Conservation (phyloP, 1,284 basidiomycete species). For the Cutaneotrichosporon arboriforme region DNA sequence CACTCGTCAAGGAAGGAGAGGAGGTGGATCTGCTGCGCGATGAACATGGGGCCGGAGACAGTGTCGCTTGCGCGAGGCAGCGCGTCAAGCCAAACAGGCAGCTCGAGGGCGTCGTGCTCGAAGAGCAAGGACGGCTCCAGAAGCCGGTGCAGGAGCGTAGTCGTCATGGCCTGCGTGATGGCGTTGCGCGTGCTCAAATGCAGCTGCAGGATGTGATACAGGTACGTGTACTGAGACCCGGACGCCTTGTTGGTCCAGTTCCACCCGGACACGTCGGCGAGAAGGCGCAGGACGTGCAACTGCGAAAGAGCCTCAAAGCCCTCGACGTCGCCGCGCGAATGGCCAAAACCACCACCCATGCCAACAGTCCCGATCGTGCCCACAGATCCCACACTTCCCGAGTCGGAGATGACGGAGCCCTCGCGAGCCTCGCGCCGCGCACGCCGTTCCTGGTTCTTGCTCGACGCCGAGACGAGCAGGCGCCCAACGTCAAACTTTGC, state of each 20-base stretch:
- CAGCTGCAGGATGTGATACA: slow-evolving; percentile 64
- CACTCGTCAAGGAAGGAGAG: slow-evolving; percentile 80
- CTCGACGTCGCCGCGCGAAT: slow-evolving; percentile 46
- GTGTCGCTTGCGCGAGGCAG: slow-evolving; percentile 49
- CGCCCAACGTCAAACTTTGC: slow-evolving; percentile 80
- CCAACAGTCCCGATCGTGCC: slow-evolving; percentile 45
- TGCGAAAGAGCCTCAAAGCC: slow-evolving; percentile 61
- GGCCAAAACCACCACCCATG: slow-evolving; percentile 49
- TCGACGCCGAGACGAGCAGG: slow-evolving; percentile 57
- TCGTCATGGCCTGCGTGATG: slow-evolving; percentile 57
- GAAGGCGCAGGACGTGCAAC: slow-evolving; percentile 69
- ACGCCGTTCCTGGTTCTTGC: slow-evolving; percentile 40
- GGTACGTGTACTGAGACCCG: slow-evolving; percentile 49
- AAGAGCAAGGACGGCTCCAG: slow-evolving; percentile 70
- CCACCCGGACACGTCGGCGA: slow-evolving; percentile 69
- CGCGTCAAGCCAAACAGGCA: slow-evolving; percentile 67
- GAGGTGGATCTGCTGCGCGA: slow-evolving; percentile 60
- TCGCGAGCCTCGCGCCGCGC: slow-evolving; percentile 38
- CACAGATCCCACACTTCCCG: slow-evolving; percentile 40
- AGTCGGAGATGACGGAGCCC: slow-evolving; percentile 43
- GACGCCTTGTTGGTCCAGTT: slow-evolving; percentile 65
- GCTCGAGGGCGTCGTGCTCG: slow-evolving; percentile 69
- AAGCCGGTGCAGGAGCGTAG: slow-evolving; percentile 57
- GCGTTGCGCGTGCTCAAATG: slow-evolving; percentile 54
- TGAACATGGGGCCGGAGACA: slow-evolving; percentile 51